These are phyloP conservation scores for Trematosphaeria pertusa DNA, from an alignment of 2,329 filamentous ascomycete species.

Conservation along the genomic window DNA sequence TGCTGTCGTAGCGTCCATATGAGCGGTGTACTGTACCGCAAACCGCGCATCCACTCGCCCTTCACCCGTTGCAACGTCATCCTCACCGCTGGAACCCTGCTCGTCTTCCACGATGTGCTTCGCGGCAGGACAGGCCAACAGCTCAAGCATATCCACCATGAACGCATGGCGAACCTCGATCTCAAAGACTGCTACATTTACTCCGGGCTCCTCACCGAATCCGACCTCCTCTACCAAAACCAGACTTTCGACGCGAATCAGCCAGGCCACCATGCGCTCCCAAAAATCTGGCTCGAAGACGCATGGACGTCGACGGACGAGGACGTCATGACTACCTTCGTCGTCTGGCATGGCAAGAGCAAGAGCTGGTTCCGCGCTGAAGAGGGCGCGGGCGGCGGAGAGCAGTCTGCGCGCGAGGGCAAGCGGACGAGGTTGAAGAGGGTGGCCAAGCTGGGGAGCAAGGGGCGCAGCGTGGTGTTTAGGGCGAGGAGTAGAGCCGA, in stretches of 20 bases:
- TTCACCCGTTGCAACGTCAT: constrained; percentile 68
- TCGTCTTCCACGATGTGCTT: constrained; percentile 68
- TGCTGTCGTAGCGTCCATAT: constrained; percentile 68
- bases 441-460: constrained; percentile 66
- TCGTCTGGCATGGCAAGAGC: constrained; percentile 68
- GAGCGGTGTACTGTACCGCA: constrained; percentile 68
- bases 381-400: constrained; percentile 39
- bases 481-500: constrained; percentile 69
- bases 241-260: constrained; percentile 69
- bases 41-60: constrained; percentile 66
- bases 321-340: constrained; percentile 71
- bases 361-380: constrained; percentile 62
- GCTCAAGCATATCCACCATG: constrained; percentile 67
- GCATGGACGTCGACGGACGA: constrained; percentile 68
- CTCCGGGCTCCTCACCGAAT: constrained; percentile 67
- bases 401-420: constrained; percentile 42
- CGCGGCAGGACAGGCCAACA: constrained; percentile 62
- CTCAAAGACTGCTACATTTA: constrained; percentile 71
- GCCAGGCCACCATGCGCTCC: constrained; percentile 65
- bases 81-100: constrained; percentile 64
- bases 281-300: constrained; percentile 66
- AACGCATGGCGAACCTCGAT: constrained; percentile 65
- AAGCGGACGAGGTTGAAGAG: constrained; percentile 61
- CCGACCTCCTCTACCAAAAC: constrained; percentile 68
- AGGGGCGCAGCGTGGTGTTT: constrained; percentile 70